Evolutionary conservation across 2,329 filamentous ascomycete species (phyloP), one percentile per base, ranked within the genome.

Genomic region (Colletotrichum viniferum): DNA sequence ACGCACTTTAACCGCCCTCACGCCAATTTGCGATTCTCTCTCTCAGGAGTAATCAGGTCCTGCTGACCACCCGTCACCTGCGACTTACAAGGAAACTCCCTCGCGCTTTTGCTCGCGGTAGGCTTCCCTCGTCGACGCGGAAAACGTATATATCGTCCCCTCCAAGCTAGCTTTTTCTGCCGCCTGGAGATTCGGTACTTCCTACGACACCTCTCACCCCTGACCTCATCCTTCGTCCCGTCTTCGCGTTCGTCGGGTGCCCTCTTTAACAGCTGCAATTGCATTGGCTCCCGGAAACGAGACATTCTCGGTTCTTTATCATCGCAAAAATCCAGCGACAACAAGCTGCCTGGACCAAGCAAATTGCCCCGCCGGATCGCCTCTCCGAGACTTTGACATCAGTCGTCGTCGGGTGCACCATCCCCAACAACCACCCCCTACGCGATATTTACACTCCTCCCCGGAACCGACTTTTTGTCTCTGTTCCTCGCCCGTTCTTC

Each of bases 371-470:
- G 62, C 72, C 72, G 72, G 72, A 71, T 74, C 68, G 18, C 61
- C 34, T 38, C 63, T 76, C 69, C 73, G 73, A 76, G 73, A 69
- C 73, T 73, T 52, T 76, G 63, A 73, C 73, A 64, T 64, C 69
- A 64, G 43, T 61, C 63, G 21, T 61, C 43, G 43, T 74, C 61
- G 34, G 68, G 32, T 60, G 26, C 58, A 32, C 69, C 52, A 26
- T 38, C n/a, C n/a, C 30, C 61, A 38, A 64, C 58, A 73, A 36
- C 48, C 43, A 73, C 69, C n/a, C 69, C 63, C 63, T 56, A 56
- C 30, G 69, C 71, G 67, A 68, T 76, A 76, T 64, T 48, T 68
- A n/a, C 73, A 76, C 73, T 76, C 72, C 72, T 66, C 58, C 73
- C 64, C 24, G 73, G 69, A 73, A 73, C 26, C 58, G 73, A 62